A percentile compares a stretch with the other conserved stretches of the same genome.
Evolutionary conservation across 495 filamentous ascomycete genomes (phyloP).

Genomic region (Aspergillus bridgeri): DNA sequence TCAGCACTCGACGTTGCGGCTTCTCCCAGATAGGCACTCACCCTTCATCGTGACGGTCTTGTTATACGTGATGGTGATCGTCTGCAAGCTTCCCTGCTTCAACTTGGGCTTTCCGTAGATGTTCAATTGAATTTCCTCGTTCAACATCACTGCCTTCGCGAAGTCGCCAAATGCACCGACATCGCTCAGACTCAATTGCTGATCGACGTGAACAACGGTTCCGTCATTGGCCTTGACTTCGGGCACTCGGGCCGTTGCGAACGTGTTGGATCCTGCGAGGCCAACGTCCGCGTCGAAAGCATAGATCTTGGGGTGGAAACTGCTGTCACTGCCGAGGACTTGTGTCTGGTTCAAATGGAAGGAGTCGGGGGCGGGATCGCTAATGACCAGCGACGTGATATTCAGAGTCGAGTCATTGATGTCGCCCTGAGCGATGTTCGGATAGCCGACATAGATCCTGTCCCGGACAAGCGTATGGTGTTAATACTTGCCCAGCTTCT

Average conservation of each 20-base stretch:
- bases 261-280: slow-evolving; percentile 50
- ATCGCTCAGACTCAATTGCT: slow-evolving; percentile 49
- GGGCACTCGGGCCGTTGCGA: slow-evolving; percentile 56
- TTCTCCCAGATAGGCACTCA: slow-evolving; percentile 19
- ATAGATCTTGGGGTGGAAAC: slow-evolving; percentile 54
- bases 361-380: slow-evolving; percentile 53
- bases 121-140: slow-evolving; percentile 56
- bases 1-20: background rate
- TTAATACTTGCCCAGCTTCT: background rate
- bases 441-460: slow-evolving; percentile 71
- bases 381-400: slow-evolving; percentile 56
- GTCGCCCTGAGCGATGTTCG: slow-evolving; percentile 66
- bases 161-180: slow-evolving; percentile 56
- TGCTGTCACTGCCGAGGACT: slow-evolving; percentile 42
- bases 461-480: slow-evolving; percentile 7
- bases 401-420: slow-evolving; percentile 62
- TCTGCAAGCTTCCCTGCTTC: slow-evolving; percentile 48
- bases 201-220: slow-evolving; percentile 49
- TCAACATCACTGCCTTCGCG: slow-evolving; percentile 49
- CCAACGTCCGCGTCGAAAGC: slow-evolving; percentile 52
- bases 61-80: slow-evolving; percentile 50
- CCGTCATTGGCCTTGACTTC: slow-evolving; percentile 53
- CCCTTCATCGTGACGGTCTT: slow-evolving; percentile 56
- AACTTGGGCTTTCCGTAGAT: slow-evolving; percentile 56
- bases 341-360: slow-evolving; percentile 53